Evolutionary conservation across 1,284 basidiomycete genomes (phyloP).

Genomic region (Lentinus polychrous): DNA sequence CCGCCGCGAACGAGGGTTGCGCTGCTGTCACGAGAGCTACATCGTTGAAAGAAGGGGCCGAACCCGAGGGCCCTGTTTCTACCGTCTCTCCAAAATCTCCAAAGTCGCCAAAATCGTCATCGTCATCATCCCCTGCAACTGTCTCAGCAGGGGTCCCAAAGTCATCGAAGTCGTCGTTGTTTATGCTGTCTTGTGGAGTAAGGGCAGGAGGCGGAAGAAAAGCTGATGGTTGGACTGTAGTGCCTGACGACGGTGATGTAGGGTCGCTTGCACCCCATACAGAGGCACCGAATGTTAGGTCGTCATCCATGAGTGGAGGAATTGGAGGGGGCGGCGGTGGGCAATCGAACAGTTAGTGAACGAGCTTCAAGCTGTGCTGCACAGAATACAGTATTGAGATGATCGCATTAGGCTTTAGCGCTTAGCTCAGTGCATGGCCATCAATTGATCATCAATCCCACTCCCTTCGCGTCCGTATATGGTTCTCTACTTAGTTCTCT

Average conservation of each 20-base stretch:
- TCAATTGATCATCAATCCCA: too few species aligned
- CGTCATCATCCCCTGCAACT: constrained; percentile 33
- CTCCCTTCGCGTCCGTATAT: too few species aligned
- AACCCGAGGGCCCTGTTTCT: constrained; percentile 20
- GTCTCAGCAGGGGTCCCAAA: constrained; percentile 52
- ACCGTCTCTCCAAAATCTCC: constrained; percentile 76
- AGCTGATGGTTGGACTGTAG: constrained; percentile 20
- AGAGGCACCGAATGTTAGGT: constrained; percentile 61
- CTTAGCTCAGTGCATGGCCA: too few species aligned
- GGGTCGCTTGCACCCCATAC: constrained; percentile 53
- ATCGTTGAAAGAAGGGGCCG: constrained; percentile 30
- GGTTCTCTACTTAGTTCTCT: too few species aligned
- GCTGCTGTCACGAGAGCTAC: constrained; percentile 35
- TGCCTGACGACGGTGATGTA: constrained; percentile 13
- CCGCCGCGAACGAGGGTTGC: constrained; percentile 26
- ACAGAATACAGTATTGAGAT: too few species aligned
- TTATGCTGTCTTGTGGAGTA: constrained; percentile 28
- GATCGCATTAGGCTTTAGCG: too few species aligned
- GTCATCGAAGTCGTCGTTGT: constrained; percentile 61
- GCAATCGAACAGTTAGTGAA: background rate
- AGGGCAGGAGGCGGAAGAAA: constrained; percentile 15
- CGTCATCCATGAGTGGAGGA: constrained; percentile 51
- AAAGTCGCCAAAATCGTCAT: constrained; percentile 82
- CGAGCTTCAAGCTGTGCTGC: too few species aligned
- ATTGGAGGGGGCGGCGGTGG: background rate